phyloP scores from a whole-genome alignment of 176 grass and related monocot species.

The Chloris gayana region DNA sequence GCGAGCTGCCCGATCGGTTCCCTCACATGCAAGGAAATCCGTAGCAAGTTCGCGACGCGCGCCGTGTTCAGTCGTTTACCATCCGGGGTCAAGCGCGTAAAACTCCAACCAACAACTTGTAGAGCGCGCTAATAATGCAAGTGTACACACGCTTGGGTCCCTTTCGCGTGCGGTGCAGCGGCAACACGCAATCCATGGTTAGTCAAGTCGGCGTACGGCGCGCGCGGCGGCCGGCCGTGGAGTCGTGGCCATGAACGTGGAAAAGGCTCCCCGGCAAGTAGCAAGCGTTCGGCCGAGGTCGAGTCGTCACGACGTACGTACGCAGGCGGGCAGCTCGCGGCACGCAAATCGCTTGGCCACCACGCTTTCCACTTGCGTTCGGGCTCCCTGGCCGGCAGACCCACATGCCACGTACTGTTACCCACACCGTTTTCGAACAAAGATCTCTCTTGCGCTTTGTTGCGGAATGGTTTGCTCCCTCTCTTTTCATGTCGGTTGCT shows the following conservation, averaged over 20 bases:
- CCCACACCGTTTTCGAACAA: not conserved
- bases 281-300: not conserved
- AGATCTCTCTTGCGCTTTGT: not conserved
- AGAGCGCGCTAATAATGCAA: not conserved
- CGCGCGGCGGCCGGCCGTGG: not conserved
- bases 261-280: not conserved
- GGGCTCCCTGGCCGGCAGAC: not conserved
- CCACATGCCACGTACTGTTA: not conserved
- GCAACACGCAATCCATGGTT: not conserved
- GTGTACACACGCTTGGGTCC: not conserved
- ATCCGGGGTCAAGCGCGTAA: too few species aligned
- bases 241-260: not conserved
- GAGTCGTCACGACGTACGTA: not conserved
- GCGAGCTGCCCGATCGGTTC: not conserved
- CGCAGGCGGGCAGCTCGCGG: not conserved
- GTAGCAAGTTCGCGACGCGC: not conserved
- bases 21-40: not conserved
- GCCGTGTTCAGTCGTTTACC: too few species aligned
- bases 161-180: conserved; percentile 18
- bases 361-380: not conserved
- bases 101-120: not conserved
- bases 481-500: not conserved
- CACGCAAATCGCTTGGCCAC: not conserved
- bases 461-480: not conserved
- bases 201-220: conserved; percentile 22